Base-by-base conservation (phyloP, 164 flowering plant genomes). In the Nymphaea colorata region DNA sequence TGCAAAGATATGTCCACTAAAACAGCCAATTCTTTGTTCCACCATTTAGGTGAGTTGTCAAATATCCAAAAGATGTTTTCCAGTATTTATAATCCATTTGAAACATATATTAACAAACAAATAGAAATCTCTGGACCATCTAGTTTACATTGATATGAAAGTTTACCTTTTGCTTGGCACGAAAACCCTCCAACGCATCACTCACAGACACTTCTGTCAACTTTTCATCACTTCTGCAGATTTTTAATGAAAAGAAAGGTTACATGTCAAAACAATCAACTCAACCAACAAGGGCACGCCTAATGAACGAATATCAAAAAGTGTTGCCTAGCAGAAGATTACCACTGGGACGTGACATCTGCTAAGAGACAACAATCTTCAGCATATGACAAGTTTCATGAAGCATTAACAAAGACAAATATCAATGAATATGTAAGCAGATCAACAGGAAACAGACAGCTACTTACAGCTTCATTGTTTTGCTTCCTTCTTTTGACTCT, bases 121-220 rank as follows among this genome's bases (percentile, higher is more conserved):
- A 25, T 25, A 25, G 36, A 25, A 25, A 25, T 25, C 36, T 25
- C 36, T 25, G 36, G 36, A 25, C 36, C 36, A 25, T 25, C 36
- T 25, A 25, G 36, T 25, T 25, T 25, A 25, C 36, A 25, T 25
- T 25, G 36, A 25, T 25, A 25, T 25, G 36, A 25, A 25, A 25
- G 36, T 4, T 8, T 82, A 93, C 98, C 93, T 94, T 89, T 75
- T 91, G 89, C 66, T 90, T 77, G 70, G 97, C 89, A 71, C 99
- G 91, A 74, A 91, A 90, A 69, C 85, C 68, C 80, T 94, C 99
- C 66, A 94, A 84, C 82, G 90, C 90, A 73, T 94, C 98, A 79
- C 99, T 91, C 61, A 69, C 97, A 69, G 96, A 81, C 62, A 94
- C 87, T 76, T 94, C 99, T 25, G 96, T 94, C 68, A 91, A 77